Percentiles rank a stretch among this genome's conserved stretches.
Conservation (phyloP, 257 asterid species). For the Lithospermum erythrorhizon region DNA sequence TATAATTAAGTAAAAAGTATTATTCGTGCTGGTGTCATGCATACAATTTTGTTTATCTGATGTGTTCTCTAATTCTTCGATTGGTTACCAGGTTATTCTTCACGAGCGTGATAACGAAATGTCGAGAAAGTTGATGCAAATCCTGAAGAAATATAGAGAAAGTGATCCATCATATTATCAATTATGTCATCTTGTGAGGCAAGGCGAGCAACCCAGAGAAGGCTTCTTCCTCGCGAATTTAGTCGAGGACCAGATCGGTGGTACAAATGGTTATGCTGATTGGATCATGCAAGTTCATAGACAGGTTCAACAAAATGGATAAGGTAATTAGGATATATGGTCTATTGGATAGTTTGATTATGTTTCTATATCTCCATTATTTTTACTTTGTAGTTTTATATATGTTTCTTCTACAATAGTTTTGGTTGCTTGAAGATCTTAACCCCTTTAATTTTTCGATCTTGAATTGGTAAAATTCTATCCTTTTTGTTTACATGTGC, state of each 20-base stretch:
- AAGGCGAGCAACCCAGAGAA: conserved; percentile 82
- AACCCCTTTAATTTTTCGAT: background rate
- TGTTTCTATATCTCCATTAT: background rate
- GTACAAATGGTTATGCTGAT: conserved; percentile 56
- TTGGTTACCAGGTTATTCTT: conserved; percentile 41
- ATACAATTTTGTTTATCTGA: background rate
- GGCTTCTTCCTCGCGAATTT: conserved; percentile 44
- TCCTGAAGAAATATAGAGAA: conserved; percentile 42
- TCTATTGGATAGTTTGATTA: background rate
- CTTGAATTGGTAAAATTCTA: background rate
- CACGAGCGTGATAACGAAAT: conserved; percentile 37
- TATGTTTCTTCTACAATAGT: no score
- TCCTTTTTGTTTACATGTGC: background rate
- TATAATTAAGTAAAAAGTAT: no score
- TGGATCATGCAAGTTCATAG: conserved; percentile 65
- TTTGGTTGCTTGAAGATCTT: no score
- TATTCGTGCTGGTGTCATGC: no score
- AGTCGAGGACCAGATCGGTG: conserved; percentile 61
- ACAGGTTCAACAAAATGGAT: conserved; percentile 52
- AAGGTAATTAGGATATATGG: background rate
- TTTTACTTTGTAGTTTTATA: background rate
- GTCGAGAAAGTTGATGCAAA: conserved; percentile 49
- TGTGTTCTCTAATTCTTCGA: background rate
- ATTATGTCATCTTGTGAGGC: conserved; percentile 63
- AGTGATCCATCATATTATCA: conserved; percentile 54